phyloP scores from a whole-genome alignment of 2,329 filamentous ascomycete genomes.

The Talaromyces sp. region DNA sequence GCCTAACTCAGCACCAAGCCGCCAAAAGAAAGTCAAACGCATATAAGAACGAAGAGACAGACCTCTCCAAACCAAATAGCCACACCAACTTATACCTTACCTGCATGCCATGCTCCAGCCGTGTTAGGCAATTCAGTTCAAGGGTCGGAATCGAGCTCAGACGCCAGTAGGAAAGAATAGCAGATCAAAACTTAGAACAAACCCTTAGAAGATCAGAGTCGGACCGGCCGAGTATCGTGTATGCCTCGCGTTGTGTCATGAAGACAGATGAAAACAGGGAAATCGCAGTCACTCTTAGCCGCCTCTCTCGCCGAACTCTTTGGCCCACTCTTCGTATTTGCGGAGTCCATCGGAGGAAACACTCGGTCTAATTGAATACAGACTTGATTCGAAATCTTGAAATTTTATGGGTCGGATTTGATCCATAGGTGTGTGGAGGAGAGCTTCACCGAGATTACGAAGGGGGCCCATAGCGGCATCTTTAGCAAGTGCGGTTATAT shows the following conservation, averaged over 20 bases:
- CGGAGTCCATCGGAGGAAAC: constrained; percentile 83
- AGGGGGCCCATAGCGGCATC: constrained; percentile 97
- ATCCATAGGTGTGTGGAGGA: constrained; percentile 90
- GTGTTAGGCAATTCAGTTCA: neutral
- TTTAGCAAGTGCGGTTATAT: constrained; percentile 95
- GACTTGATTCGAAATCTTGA: constrained; percentile 79
- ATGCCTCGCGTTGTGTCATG: neutral
- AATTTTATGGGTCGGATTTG: constrained; percentile 86
- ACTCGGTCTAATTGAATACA: constrained; percentile 83
- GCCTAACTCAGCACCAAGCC: neutral
- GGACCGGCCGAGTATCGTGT: neutral
- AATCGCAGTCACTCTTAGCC: constrained; percentile 54
- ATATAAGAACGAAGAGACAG: neutral
- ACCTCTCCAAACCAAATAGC: neutral
- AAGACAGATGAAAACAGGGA: neutral
- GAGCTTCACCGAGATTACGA: constrained; percentile 82
- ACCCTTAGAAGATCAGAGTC: neutral
- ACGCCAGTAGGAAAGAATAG: neutral
- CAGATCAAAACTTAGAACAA: neutral
- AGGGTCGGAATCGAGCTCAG: neutral
- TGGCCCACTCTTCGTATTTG: constrained; percentile 92
- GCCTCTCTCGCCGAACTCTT: constrained; percentile 87
- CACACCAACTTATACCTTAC: neutral
- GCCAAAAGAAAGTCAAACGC: neutral
- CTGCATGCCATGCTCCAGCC: neutral